Evolutionary conservation across 495 filamentous ascomycete genomes (phyloP).

Genomic region (Penicillium longicatenatum): DNA sequence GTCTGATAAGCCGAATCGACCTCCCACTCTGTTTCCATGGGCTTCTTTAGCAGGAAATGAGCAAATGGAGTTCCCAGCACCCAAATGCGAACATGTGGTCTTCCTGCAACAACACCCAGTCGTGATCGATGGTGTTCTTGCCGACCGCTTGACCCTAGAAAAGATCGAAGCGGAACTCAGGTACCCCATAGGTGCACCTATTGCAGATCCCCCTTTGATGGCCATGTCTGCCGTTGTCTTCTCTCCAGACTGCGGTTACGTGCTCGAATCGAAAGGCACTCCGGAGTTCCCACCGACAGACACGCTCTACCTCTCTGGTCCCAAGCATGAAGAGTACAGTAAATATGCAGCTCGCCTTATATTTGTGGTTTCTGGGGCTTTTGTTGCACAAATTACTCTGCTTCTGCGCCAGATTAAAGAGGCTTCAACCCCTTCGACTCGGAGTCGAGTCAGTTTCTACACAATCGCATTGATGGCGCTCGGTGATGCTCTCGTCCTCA

Average conservation of each 20-base stretch:
- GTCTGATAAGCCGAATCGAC: constrained; percentile 54
- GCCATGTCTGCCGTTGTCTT: constrained; percentile 84
- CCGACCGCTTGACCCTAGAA: constrained; percentile 50
- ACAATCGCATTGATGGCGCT: constrained; percentile 83
- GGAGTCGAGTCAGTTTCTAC: constrained; percentile 87
- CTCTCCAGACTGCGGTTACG: constrained; percentile 90
- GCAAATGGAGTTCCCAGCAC: constrained; percentile 59
- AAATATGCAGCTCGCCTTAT: constrained; percentile 66
- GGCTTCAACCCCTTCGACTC: constrained; percentile 89
- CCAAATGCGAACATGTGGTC: constrained; percentile 85
- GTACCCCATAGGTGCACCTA: constrained; percentile 78
- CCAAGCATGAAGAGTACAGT: constrained; percentile 76
- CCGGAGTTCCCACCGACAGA: constrained; percentile 68
- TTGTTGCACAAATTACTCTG: constrained; percentile 71
- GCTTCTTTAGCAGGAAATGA: constrained; percentile 59
- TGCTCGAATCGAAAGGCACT: constrained; percentile 85
- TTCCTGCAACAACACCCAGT: constrained; percentile 81
- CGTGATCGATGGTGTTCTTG: constrained; percentile 35
- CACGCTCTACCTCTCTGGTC: constrained; percentile 68
- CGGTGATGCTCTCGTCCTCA: constrained; percentile 73
- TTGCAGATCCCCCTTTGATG: constrained; percentile 66
- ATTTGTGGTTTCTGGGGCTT: constrained; percentile 62
- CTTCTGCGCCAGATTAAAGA: constrained; percentile 87
- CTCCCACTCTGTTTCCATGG: constrained; percentile 60
- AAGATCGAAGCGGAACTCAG: constrained; percentile 83